Evolutionary conservation across 163 green algal species (phyloP).

Genomic region (Scenedesmus sp.): DNA sequence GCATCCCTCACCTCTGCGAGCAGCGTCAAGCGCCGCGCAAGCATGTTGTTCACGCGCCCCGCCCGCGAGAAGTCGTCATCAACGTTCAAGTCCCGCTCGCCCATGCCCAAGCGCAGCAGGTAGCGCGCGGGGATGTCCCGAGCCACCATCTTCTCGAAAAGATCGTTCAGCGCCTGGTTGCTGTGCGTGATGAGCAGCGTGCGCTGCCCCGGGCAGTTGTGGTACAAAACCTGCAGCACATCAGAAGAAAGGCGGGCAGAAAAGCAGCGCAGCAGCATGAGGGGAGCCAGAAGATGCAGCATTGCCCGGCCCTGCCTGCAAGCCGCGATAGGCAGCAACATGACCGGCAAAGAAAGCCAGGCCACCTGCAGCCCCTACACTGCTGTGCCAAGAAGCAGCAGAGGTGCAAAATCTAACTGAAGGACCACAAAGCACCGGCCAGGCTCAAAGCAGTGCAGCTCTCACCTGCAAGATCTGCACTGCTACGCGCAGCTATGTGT

Average conservation of each 20-base stretch:
- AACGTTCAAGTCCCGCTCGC: slow-evolving; percentile 94
- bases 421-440: too few species aligned
- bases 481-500: too few species aligned
- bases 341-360: too few species aligned
- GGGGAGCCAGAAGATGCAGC: background rate
- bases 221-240: slow-evolving; percentile 85
- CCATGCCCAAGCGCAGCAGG: slow-evolving; percentile 97
- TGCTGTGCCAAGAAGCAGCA: slow-evolving; percentile 59
- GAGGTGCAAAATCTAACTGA: too few species aligned
- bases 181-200: slow-evolving; percentile 98
- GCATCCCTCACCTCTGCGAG: slow-evolving; percentile 77
- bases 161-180: slow-evolving; percentile 97
- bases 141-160: slow-evolving; percentile 97
- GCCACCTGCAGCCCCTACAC: slow-evolving; percentile 73
- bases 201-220: slow-evolving; percentile 94
- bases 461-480: too few species aligned
- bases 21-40: slow-evolving; percentile 83
- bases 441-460: too few species aligned
- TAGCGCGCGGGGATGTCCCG: slow-evolving; percentile 94
- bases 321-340: too few species aligned
- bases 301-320: too few species aligned
- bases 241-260: too few species aligned
- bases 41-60: slow-evolving; percentile 82
- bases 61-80: slow-evolving; percentile 90
- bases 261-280: background rate